These are phyloP conservation scores for Hirsutella minnesotensis DNA, from an alignment of 2,329 filamentous ascomycete species.

Conservation along the genomic window DNA sequence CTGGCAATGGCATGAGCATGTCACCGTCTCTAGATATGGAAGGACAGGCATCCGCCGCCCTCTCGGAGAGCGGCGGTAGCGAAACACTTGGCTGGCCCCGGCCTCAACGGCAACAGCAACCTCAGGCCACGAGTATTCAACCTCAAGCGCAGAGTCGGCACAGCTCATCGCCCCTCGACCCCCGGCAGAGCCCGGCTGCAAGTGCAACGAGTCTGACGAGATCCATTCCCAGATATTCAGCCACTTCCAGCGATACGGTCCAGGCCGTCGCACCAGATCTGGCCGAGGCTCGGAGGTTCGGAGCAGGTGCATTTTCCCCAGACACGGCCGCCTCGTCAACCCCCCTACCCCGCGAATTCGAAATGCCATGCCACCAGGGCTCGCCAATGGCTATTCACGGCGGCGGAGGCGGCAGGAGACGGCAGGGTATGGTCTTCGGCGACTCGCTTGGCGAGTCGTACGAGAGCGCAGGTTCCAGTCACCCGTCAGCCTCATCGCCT, in stretches of 20 bases:
- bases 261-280: constrained; percentile 57
- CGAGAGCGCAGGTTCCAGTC: constrained; percentile 31
- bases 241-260: constrained; percentile 31
- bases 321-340: constrained; percentile 8
- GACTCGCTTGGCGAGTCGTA: constrained; percentile 40
- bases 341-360: constrained; percentile 11
- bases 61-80: constrained; percentile 22
- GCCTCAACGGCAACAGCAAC: constrained; percentile 16
- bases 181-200: background rate
- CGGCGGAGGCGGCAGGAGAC: constrained; percentile 29
- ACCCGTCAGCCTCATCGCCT: constrained; percentile 14
- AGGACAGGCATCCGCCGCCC: constrained; percentile 19
- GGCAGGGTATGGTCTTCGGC: constrained; percentile 50
- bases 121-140: constrained; percentile 14
- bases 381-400: constrained; percentile 20
- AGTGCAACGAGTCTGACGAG: constrained; percentile 19
- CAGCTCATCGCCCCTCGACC: constrained; percentile 1
- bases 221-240: constrained; percentile 19
- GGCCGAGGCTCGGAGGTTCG: constrained; percentile 20
- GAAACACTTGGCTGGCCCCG: constrained; percentile 20
- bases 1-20: constrained; percentile 33
- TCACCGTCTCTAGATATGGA: constrained; percentile 32
- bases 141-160: constrained; percentile 2
- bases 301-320: constrained; percentile 9
- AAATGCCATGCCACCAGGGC: constrained; percentile 16